Conservation (phyloP, 1,284 basidiomycete genomes). For the Papiliotrema laurentii region DNA sequence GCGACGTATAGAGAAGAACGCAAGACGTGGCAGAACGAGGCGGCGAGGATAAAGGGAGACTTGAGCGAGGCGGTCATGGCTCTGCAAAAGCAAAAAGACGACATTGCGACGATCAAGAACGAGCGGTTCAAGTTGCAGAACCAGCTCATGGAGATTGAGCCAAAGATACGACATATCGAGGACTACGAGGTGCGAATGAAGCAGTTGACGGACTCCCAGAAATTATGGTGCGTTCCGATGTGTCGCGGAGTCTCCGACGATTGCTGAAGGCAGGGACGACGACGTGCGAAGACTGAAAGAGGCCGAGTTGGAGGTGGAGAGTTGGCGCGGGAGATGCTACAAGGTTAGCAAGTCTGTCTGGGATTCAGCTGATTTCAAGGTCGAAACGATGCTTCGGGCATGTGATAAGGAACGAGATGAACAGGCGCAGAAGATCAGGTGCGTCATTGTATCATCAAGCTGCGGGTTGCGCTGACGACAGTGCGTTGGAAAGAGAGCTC, state of each 20-base stretch:
- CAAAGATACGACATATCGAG: constrained; percentile 37
- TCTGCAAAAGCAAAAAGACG: constrained; percentile 28
- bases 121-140: constrained; percentile 42
- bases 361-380: background rate
- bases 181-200: constrained; percentile 42
- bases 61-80: constrained; percentile 25
- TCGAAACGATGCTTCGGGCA: constrained; percentile 16
- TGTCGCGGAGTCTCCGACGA: background rate
- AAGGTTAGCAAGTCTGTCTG: background rate
- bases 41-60: constrained; percentile 26
- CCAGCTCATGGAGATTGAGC: constrained; percentile 32
- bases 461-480: constrained; percentile 1
- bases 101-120: constrained; percentile 40
- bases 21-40: constrained; percentile 34
- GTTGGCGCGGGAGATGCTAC: constrained; percentile 13
- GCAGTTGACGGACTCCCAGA: constrained; percentile 35
- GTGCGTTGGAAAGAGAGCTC: constrained; percentile 6
- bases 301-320: constrained; percentile 18
- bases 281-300: constrained; percentile 28
- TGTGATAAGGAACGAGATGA: constrained; percentile 20
- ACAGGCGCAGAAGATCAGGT: constrained; percentile 16
- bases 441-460: constrained; percentile 1
- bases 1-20: constrained; percentile 37
- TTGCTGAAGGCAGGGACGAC: constrained; percentile 17
- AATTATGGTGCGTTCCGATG: constrained; percentile 28